Evolutionary conservation across 129 eudicot species (phyloP).

Genomic region (Escallonia rubra): DNA sequence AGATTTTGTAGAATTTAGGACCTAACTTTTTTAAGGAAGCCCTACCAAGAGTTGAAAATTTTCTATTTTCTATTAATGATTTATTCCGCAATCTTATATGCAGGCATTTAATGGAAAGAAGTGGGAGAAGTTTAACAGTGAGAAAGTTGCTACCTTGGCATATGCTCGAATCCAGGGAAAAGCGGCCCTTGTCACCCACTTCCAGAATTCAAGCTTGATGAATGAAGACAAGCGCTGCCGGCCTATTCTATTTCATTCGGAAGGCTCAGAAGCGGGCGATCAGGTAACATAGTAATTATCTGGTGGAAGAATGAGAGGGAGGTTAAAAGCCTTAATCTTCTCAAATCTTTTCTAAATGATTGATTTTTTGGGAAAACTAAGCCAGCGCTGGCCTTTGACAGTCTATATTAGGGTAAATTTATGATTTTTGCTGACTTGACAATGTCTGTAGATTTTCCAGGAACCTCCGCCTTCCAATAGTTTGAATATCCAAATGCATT

Average conservation of each 20-base stretch:
- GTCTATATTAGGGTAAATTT: too few species aligned
- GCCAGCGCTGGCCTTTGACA: background rate
- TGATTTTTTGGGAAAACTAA: background rate
- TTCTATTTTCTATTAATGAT: background rate
- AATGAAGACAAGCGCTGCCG: constrained; percentile 93
- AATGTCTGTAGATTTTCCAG: constrained; percentile 25
- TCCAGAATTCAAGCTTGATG: constrained; percentile 94
- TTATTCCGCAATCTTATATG: background rate
- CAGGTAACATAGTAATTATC: constrained; percentile 39
- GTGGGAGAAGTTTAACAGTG: constrained; percentile 97
- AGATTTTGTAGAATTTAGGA: background rate
- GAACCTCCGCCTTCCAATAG: constrained; percentile 45
- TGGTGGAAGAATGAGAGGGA: background rate
- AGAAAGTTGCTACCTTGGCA: constrained; percentile 87
- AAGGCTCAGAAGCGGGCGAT: constrained; percentile 48
- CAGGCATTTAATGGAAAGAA: constrained; percentile 90
- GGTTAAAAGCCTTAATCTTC: background rate
- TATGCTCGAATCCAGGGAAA: constrained; percentile 96
- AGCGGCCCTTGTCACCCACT: constrained; percentile 71
- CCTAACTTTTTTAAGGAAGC: background rate
- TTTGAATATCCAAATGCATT: constrained; percentile 48
- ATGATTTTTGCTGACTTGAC: background rate
- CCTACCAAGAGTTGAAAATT: background rate
- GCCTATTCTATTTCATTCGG: constrained; percentile 79
- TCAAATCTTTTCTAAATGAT: background rate